Evolutionary conservation across 148 eudicot genomes (phyloP).

Genomic region (Chenopodium berlandieri): DNA sequence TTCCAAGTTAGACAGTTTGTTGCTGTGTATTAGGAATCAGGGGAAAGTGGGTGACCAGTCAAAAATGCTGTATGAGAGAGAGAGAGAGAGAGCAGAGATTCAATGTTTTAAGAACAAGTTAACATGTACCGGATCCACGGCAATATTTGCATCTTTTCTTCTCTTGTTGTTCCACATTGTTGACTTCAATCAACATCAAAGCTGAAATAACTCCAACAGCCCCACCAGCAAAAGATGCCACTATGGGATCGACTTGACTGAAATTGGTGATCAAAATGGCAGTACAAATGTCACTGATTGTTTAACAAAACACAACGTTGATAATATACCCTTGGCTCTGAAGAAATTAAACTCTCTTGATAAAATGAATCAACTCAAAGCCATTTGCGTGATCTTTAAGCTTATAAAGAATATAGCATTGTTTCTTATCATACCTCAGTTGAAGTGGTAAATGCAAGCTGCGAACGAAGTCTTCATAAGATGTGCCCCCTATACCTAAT

Average conservation of each 20-base stretch:
- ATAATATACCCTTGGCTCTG: not conserved
- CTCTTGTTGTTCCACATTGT: conserved; percentile 88
- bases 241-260: conserved; percentile 98
- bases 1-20: not conserved
- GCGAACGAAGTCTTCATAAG: conserved; percentile 79
- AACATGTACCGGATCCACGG: conserved; percentile 75
- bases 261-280: conserved; percentile 20
- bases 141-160: conserved; percentile 97
- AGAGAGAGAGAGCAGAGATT: too few relatives aligned
- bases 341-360: conserved; percentile 7
- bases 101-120: too few relatives aligned
- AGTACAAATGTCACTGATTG: conserved; percentile 11
- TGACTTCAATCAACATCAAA: conserved; percentile 87
- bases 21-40: not conserved
- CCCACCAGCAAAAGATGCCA: conserved; percentile 94
- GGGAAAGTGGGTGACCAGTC: not conserved
- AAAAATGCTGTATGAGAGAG: too few relatives aligned
- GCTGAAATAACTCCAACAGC: conserved; percentile 96
- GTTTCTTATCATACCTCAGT: conserved; percentile 50
- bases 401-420: not conserved
- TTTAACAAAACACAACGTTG: not conserved
- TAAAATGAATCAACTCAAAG: not conserved
- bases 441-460: conserved; percentile 87
- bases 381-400: not conserved
- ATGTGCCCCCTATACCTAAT: conserved; percentile 87